A percentile compares a stretch with the other conserved stretches of the same genome.
These are phyloP conservation scores for Marsdenia floribunda DNA, from an alignment of 257 asterid genomes.

Conservation along the genomic window DNA sequence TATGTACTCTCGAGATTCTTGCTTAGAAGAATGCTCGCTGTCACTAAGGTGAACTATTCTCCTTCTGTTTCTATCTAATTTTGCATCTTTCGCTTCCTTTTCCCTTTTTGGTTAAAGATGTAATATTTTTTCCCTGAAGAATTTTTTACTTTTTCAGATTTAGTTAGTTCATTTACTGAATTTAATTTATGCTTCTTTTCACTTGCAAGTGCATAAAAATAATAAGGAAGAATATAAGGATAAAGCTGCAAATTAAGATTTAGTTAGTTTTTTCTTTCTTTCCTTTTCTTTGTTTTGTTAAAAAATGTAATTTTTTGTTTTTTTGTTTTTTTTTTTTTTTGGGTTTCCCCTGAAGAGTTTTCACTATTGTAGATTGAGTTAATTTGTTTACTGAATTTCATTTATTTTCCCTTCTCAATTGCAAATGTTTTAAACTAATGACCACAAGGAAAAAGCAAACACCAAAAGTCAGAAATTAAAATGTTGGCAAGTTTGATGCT, in stretches of 20 bases:
- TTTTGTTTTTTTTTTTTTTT: not conserved
- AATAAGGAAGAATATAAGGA: too few species aligned
- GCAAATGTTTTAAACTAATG: not conserved
- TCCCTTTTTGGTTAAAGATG: not conserved
- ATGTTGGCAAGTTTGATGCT: conserved; percentile 2
- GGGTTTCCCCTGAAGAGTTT: not conserved
- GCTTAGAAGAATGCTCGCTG: conserved; percentile 97
- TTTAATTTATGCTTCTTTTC: not conserved
- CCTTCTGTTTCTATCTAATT: not conserved
- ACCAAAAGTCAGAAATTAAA: not conserved
- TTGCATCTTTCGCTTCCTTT: not conserved
- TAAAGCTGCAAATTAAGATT: not conserved
- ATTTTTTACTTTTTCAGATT: too few species aligned
- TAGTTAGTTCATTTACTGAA: too few species aligned
- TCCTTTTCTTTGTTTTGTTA: not conserved
- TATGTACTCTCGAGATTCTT: conserved; percentile 93
- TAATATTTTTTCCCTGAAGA: not conserved
- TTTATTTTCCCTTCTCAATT: not conserved
- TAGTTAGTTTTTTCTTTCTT: too few species aligned
- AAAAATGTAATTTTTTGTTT: not conserved
- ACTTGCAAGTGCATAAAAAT: too few species aligned
- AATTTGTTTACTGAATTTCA: not conserved
- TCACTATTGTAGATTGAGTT: not conserved
- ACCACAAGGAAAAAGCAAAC: too few species aligned
- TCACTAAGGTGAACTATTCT: conserved; percentile 59